Conservation (phyloP, 2,329 filamentous ascomycete species). For the Epichloe uncinata region DNA sequence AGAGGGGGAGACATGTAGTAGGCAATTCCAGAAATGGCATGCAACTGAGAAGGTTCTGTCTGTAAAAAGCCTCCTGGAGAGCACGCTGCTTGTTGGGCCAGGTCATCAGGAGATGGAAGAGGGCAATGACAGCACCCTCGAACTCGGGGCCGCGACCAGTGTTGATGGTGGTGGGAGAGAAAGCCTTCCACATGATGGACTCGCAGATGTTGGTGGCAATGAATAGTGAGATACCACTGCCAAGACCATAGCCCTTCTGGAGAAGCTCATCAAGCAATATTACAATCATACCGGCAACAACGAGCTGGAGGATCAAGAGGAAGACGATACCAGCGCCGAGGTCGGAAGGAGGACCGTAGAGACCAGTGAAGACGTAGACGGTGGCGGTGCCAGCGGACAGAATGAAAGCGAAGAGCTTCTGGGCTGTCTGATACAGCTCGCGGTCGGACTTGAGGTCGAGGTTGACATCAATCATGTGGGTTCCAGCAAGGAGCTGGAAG, state of each 20-base stretch:
- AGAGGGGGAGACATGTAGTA: constrained; percentile 99
- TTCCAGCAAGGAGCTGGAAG: constrained; percentile 98
- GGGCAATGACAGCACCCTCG: constrained; percentile 92
- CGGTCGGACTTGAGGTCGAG: constrained; percentile 99
- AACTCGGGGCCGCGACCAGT: constrained; percentile 98
- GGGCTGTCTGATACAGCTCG: constrained; percentile 98
- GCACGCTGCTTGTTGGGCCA: constrained; percentile 99
- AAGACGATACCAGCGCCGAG: constrained; percentile 97
- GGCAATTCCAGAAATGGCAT: constrained; percentile 81
- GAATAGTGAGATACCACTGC: constrained; percentile 97
- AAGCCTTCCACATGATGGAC: constrained; percentile 99
- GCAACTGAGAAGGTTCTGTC: constrained; percentile 95
- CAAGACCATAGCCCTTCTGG: constrained; percentile 98
- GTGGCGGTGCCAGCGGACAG: constrained; percentile 95
- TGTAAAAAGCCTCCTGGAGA: constrained; percentile 96
- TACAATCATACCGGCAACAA: constrained; percentile 94
- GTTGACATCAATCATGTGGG: constrained; percentile 99
- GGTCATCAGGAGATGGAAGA: constrained; percentile 95
- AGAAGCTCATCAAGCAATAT: constrained; percentile 98
- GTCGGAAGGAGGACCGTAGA: constrained; percentile 93
- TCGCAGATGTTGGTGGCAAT: constrained; percentile 99
- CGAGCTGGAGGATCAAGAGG: constrained; percentile 93
- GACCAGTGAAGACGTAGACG: constrained; percentile 95
- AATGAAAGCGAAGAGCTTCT: constrained; percentile 98
- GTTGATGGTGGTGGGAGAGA: constrained; percentile 98